phyloP scores from a whole-genome alignment of 2,329 filamentous ascomycete genomes.

The Cephalotrichum gorgonifer region DNA sequence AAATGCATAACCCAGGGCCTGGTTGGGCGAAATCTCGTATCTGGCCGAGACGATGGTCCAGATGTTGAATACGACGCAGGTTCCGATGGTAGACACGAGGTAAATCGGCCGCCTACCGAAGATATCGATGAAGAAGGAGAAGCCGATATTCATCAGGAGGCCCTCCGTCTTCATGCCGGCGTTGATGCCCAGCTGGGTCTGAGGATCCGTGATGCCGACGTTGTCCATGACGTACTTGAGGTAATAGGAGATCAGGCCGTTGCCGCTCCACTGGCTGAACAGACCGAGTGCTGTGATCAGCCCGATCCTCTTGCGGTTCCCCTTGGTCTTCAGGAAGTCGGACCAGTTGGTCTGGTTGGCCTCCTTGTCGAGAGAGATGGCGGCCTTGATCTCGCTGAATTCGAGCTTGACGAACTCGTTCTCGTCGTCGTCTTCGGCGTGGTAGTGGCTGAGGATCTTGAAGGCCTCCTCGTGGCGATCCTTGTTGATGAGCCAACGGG shows the following conservation, averaged over 20 bases:
- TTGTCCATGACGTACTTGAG: conserved; percentile 36
- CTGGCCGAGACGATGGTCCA: conserved; percentile 9
- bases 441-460: conserved; percentile 39
- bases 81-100: conserved; percentile 15
- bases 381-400: conserved; percentile 31
- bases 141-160: conserved; percentile 8
- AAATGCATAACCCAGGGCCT: conserved; percentile 13
- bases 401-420: conserved; percentile 40
- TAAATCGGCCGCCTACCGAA: conserved; percentile 21
- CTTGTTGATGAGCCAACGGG: conserved; percentile 50
- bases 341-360: conserved; percentile 24
- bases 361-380: conserved; percentile 27
- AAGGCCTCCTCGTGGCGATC: conserved; percentile 41
- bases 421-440: conserved; percentile 42
- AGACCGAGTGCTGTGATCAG: conserved; percentile 39
- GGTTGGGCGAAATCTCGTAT: conserved; percentile 4
- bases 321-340: conserved; percentile 2
- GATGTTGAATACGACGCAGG: conserved; percentile 7
- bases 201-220: conserved; percentile 33
- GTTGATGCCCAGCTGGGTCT: conserved; percentile 31
- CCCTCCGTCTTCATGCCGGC: conserved; percentile 12
- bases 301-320: conserved; percentile 33
- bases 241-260: conserved; percentile 22
- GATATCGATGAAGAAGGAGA: conserved; percentile 15
- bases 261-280: conserved; percentile 28